These are phyloP conservation scores for Gleditsia sinensis DNA, from an alignment of 306 rosid species.

Conservation along the genomic window DNA sequence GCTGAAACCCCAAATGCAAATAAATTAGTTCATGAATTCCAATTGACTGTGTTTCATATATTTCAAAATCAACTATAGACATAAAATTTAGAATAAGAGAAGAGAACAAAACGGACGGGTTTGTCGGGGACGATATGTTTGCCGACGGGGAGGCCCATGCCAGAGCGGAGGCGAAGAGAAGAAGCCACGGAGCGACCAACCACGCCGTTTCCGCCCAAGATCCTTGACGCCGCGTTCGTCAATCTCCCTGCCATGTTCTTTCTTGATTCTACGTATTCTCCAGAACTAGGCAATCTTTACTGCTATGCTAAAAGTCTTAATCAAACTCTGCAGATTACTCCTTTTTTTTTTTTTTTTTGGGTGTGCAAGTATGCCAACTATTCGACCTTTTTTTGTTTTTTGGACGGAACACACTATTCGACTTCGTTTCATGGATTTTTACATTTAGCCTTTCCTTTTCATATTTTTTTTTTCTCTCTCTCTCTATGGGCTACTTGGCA, in stretches of 20 bases:
- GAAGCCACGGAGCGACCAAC: constrained; percentile 69
- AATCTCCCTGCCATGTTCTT: constrained; percentile 71
- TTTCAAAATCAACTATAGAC: background rate
- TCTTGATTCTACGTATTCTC: constrained; percentile 23
- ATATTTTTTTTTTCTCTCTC: too few relatives aligned
- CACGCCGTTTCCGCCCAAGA: constrained; percentile 80
- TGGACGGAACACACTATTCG: too few relatives aligned
- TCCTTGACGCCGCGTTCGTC: constrained; percentile 62
- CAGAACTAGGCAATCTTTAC: background rate
- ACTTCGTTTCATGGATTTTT: too few relatives aligned
- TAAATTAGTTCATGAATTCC: background rate
- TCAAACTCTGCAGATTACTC: too few relatives aligned
- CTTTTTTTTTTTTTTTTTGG: too few relatives aligned
- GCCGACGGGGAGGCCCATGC: constrained; percentile 91
- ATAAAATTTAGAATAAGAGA: constrained; percentile 15
- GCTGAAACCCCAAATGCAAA: constrained; percentile 37
- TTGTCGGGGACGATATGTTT: constrained; percentile 77
- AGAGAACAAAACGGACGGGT: constrained; percentile 47
- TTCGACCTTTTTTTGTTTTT: too few relatives aligned
- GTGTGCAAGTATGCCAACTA: too few relatives aligned
- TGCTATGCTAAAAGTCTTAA: too few relatives aligned
- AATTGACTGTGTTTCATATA: background rate
- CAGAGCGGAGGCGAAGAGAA: constrained; percentile 76
- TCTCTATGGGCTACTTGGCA: too few relatives aligned
- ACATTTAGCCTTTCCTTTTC: too few relatives aligned